These are phyloP conservation scores for Vitis hybrid DNA, from an alignment of 177 flowering plant genomes.

Conservation along the genomic window DNA sequence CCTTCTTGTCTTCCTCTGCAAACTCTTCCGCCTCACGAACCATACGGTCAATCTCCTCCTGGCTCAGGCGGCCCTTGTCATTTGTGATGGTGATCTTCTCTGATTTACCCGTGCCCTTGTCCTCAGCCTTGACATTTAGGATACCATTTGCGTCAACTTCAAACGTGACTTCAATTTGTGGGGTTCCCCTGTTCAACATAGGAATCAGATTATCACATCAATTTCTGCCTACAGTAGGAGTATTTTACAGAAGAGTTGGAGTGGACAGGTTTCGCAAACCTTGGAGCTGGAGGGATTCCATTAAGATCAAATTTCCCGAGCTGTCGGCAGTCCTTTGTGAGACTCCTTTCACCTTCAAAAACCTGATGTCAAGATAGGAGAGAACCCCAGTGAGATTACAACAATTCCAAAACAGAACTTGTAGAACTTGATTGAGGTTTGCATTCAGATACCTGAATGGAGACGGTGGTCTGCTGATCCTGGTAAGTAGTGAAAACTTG, in stretches of 20 bases:
- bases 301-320: conserved; percentile 73
- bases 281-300: conserved; percentile 79
- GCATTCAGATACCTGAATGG: conserved; percentile 55
- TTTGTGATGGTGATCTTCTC: conserved; percentile 84
- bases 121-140: conserved; percentile 74
- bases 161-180: conserved; percentile 80
- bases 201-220: neutral
- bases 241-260: neutral
- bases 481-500: conserved; percentile 89
- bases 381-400: neutral
- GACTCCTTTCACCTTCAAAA: conserved; percentile 87
- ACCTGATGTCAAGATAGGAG: conserved; percentile 29
- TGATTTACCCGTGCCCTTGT: conserved; percentile 68
- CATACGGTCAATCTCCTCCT: conserved; percentile 84
- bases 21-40: conserved; percentile 77
- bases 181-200: conserved; percentile 59
- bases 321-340: conserved; percentile 74
- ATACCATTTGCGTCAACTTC: conserved; percentile 84
- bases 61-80: conserved; percentile 77
- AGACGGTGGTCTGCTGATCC: conserved; percentile 80
- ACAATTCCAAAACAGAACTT: neutral
- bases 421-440: neutral
- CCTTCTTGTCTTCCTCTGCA: conserved; percentile 82
- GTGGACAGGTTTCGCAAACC: conserved; percentile 30
- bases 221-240: neutral